Evolutionary conservation across 2,329 filamentous ascomycete genomes (phyloP), one percentile per base, ranked within the genome.

Genomic region (Neopestalotiopsis rosae): DNA sequence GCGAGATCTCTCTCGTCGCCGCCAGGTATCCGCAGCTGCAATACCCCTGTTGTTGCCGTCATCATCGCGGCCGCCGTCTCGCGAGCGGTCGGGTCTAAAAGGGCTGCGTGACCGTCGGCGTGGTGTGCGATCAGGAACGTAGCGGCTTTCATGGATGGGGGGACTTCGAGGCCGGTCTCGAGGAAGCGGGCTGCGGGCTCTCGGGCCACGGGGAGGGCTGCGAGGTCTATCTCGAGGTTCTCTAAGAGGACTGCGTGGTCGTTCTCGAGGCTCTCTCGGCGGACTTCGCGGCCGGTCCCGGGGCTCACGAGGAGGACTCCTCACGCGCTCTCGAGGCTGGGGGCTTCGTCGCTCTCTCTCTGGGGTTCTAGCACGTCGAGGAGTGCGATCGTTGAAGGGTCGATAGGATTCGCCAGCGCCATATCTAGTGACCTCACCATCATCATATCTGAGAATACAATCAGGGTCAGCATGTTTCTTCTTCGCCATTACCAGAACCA

Each of bases 351-450:
- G 77, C 28, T 79, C 78, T 70, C 76, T 71, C 2, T 73, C 75
- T 20, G 77, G 76, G 67, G 74, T 76, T 71, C 76, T 74, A 52
- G 74, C 72, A 3, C 77, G 73, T n/a, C 82, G 81, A 9, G 85
- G 84, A 71, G 84, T 81, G 32, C 59, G 59, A 67, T 84, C 79
- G 65, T 88, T 88, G 69, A 86, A 89, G 12, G 88, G 88, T 69
- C 88, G 82, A 82, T 88, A 90, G 49, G 87, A 89, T 78, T 90
- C 88, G 69, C 88, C 88, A 13, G 88, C 88, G 65, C 88, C 88
- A 76, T 89, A 90, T 74, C 88, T 83, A 71, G 88, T 86, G 67
- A 90, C 88, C 79, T 90, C 88, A 59, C 88, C 88, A 72, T 90
- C 88, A 71, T 90, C 87, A 74, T 88, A 90, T 76, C 87, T 89